These are phyloP conservation scores for Trichophyton simii DNA, from an alignment of 2,329 filamentous ascomycete species.

Conservation along the genomic window DNA sequence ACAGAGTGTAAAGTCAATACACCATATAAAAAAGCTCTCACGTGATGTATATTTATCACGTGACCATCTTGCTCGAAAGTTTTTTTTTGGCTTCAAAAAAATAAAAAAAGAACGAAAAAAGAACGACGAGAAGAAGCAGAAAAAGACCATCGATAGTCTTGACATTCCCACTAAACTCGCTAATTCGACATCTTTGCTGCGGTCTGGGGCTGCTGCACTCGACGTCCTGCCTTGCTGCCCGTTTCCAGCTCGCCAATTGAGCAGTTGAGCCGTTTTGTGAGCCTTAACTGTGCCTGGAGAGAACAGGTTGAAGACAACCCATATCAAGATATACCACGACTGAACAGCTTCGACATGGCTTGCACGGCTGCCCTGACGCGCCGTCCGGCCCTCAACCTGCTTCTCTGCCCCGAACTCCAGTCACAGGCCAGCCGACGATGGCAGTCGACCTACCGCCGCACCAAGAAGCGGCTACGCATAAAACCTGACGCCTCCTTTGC, in stretches of 20 bases:
- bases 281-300: background rate
- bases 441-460: constrained; percentile 40
- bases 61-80: background rate
- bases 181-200: background rate
- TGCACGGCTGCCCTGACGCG: constrained; percentile 20
- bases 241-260: background rate
- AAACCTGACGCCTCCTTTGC: constrained; percentile 42
- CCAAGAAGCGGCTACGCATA: constrained; percentile 39
- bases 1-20: background rate
- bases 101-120: background rate
- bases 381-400: constrained; percentile 25
- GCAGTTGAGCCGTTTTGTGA: background rate
- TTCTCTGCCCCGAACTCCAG: constrained; percentile 27
- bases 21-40: background rate
- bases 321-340: background rate
- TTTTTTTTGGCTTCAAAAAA: constrained; percentile 1
- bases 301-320: no score
- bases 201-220: background rate
- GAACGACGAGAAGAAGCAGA: background rate
- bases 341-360: constrained; percentile 17
- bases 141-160: no score
- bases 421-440: constrained; percentile 27
- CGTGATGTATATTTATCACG: background rate
- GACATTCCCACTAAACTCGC: background rate
- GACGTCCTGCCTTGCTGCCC: background rate